These are phyloP conservation scores for Scleromitrula shiraiana DNA, from an alignment of 2,329 filamentous ascomycete species.

Conservation along the genomic window DNA sequence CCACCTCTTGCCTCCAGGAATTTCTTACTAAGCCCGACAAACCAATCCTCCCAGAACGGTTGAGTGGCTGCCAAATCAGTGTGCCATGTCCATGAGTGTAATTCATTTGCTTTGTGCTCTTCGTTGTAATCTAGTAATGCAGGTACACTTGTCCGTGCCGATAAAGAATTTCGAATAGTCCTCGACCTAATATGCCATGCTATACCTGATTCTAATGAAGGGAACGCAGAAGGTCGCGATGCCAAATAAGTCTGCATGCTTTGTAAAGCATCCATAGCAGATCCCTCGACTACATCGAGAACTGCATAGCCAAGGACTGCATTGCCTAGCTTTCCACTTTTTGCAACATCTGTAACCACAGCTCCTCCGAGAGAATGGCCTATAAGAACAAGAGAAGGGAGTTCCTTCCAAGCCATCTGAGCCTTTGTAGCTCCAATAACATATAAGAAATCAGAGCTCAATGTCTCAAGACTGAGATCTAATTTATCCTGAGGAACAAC, in stretches of 20 bases:
- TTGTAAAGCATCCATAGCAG: slow-evolving; percentile 86
- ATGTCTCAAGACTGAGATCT: slow-evolving; percentile 64
- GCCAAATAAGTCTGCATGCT: slow-evolving; percentile 91
- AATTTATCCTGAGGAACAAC: slow-evolving; percentile 34
- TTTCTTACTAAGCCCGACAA: slow-evolving; percentile 76
- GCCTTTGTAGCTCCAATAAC: slow-evolving; percentile 60
- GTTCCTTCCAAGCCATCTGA: slow-evolving; percentile 61
- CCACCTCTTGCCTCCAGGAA: slow-evolving; percentile 76
- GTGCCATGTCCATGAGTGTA: slow-evolving; percentile 62
- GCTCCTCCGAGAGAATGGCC: slow-evolving; percentile 92
- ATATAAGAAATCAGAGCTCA: slow-evolving; percentile 64
- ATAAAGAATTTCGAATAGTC: slow-evolving; percentile 74
- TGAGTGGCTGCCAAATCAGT: slow-evolving; percentile 79
- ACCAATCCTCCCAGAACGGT: slow-evolving; percentile 93
- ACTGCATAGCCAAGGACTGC: slow-evolving; percentile 79
- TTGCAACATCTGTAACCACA: slow-evolving; percentile 77
- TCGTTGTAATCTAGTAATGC: slow-evolving; percentile 55
- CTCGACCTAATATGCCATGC: slow-evolving; percentile 91
- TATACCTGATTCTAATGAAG: slow-evolving; percentile 69
- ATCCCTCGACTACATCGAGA: slow-evolving; percentile 91
- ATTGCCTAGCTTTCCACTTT: slow-evolving; percentile 53
- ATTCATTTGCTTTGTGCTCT: slow-evolving; percentile 23
- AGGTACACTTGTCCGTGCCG: slow-evolving; percentile 83
- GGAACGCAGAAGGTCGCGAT: slow-evolving; percentile 70
- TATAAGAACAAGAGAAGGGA: slow-evolving; percentile 74